Evolutionary conservation across 78 protist genomes (phyloP).

Genomic region (Emiliania huxleyi): DNA sequence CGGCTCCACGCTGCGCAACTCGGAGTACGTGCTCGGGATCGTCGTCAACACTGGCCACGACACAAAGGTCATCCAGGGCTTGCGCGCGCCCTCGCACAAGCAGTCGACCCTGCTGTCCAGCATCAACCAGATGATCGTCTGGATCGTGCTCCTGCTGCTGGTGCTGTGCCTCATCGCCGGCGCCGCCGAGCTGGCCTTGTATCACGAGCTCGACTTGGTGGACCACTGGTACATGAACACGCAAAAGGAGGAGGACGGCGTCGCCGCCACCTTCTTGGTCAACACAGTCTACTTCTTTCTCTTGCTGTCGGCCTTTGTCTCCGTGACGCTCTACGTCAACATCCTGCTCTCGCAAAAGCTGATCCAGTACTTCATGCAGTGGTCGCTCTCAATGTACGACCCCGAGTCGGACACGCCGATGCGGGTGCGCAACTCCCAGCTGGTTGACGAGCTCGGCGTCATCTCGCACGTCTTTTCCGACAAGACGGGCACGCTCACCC

Average conservation of each 20-base stretch:
- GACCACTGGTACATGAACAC: not conserved
- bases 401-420: constrained; percentile 62
- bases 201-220: not conserved
- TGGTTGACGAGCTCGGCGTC: constrained; percentile 89
- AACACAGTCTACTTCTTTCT: not conserved
- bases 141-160: not conserved
- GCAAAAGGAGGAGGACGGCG: not conserved
- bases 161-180: not conserved
- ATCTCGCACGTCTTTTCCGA: constrained; percentile 84
- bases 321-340: not conserved
- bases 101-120: not conserved
- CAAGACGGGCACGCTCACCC: constrained; percentile 97
- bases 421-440: constrained; percentile 70
- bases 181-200: not conserved
- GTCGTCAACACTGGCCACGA: constrained; percentile 66
- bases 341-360: not conserved
- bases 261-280: not conserved
- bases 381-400: constrained; percentile 64
- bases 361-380: not conserved
- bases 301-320: not conserved
- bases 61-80: constrained; percentile 51
- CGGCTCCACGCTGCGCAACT: constrained; percentile 76
- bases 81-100: not conserved
- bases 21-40: constrained; percentile 65
- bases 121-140: not conserved